These are phyloP conservation scores for Zanthoxylum bungeanum DNA, from an alignment of 345 rosid species.

Conservation along the genomic window DNA sequence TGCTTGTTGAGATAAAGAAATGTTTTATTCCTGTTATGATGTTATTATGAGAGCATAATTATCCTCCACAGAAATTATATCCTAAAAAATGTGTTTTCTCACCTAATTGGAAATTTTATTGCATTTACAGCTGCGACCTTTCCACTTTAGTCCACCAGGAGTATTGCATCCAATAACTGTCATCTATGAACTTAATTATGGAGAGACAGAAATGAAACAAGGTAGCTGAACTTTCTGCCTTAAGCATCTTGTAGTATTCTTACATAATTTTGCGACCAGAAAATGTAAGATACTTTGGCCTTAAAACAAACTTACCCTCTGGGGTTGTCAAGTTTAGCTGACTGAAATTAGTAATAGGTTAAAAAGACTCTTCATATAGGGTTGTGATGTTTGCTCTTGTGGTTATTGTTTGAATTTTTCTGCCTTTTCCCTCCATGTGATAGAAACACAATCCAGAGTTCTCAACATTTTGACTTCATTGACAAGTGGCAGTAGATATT, in stretches of 20 bases:
- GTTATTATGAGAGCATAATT: neutral
- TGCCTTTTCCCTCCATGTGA: neutral
- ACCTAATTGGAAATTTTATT: constrained; percentile 17
- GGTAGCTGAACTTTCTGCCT: constrained; percentile 34
- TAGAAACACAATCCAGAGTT: neutral
- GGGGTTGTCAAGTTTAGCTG: neutral
- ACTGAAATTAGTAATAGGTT: neutral
- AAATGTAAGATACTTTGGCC: neutral
- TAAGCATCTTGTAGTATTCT: neutral
- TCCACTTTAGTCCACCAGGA: constrained; percentile 75
- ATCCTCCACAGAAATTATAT: neutral
- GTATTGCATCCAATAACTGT: constrained; percentile 72
- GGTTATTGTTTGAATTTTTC: neutral
- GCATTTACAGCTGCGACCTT: constrained; percentile 56
- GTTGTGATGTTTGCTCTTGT: neutral
- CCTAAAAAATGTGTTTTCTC: neutral
- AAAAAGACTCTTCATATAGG: neutral
- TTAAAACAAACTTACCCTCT: neutral
- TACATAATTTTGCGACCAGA: neutral
- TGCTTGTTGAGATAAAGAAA: neutral
- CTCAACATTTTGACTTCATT: neutral
- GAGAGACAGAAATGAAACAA: constrained; percentile 91
- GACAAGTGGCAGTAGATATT: neutral
- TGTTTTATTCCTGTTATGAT: neutral
- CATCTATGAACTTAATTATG: constrained; percentile 83